Percentiles rank a stretch among this genome's conserved stretches.
Evolutionary conservation across 306 rosid genomes (phyloP).

Genomic region (Bauhinia variegata): DNA sequence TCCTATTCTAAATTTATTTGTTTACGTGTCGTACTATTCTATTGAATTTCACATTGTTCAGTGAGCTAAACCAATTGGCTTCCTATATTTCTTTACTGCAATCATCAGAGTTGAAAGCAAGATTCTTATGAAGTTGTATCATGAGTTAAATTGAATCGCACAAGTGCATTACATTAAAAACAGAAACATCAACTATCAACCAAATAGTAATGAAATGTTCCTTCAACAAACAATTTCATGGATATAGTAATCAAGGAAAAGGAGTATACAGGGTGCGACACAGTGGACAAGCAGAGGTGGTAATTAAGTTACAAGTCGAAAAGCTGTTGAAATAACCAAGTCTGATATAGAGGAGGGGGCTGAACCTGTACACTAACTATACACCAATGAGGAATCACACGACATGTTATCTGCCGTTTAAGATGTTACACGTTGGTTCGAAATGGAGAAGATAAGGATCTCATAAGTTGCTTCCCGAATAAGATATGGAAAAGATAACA

Average conservation of each 20-base stretch:
- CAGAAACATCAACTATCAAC: neutral
- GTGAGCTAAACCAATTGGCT: neutral
- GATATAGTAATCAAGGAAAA: neutral
- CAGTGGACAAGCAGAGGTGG: constrained; percentile 4
- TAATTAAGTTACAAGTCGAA: neutral
- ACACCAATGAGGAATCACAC: constrained; percentile 4
- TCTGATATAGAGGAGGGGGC: neutral
- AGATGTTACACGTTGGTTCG: constrained; percentile 18
- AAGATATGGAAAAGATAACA: constrained; percentile 13
- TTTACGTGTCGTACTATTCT: neutral
- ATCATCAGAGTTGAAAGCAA: neutral
- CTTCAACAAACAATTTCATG: constrained; percentile 1
- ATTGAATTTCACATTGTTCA: neutral
- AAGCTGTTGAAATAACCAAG: neutral
- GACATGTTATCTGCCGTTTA: constrained; percentile 9
- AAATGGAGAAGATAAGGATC: neutral
- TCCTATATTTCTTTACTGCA: neutral
- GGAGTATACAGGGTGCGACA: neutral
- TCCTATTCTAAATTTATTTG: neutral
- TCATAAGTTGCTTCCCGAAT: constrained; percentile 6
- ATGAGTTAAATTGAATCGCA: neutral
- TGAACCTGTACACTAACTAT: constrained; percentile 4
- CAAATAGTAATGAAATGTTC: neutral
- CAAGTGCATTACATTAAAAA: neutral
- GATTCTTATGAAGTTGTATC: neutral